These are phyloP conservation scores for Cyclocybe aegerita DNA, from an alignment of 768 basidiomycete genomes.

Conservation along the genomic window DNA sequence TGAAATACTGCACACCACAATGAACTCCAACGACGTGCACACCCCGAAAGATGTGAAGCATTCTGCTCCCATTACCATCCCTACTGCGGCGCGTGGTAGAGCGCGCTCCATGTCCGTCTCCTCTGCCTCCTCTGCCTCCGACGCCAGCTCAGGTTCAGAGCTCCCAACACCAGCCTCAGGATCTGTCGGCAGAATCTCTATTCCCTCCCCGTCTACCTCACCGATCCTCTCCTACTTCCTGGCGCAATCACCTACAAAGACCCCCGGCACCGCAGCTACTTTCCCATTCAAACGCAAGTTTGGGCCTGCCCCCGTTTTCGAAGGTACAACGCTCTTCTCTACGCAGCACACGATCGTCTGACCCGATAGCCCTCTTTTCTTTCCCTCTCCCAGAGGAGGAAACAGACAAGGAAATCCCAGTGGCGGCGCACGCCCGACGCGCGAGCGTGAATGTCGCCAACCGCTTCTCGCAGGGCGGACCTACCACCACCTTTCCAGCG, in stretches of 20 bases:
- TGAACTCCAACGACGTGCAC: slow-evolving; percentile 34
- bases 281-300: slow-evolving; percentile 65
- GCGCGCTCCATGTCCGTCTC: slow-evolving; percentile 64
- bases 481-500: slow-evolving; percentile 34
- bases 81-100: slow-evolving; percentile 49
- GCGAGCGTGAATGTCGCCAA: slow-evolving; percentile 56
- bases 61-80: slow-evolving; percentile 72
- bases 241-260: slow-evolving; percentile 58
- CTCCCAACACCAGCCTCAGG: slow-evolving; percentile 51
- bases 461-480: slow-evolving; percentile 49
- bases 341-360: not conserved
- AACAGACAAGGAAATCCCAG: slow-evolving; percentile 37
- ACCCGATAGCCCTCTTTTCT: not conserved
- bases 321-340: slow-evolving; percentile 42
- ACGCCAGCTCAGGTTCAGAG: slow-evolving; percentile 49
- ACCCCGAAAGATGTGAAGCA: slow-evolving; percentile 35
- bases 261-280: slow-evolving; percentile 37
- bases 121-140: slow-evolving; percentile 54
- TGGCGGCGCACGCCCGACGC: slow-evolving; percentile 53
- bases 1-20: slow-evolving; percentile 8
- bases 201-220: slow-evolving; percentile 60
- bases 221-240: slow-evolving; percentile 74
- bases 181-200: slow-evolving; percentile 38
- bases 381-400: slow-evolving; percentile 34
- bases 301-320: slow-evolving; percentile 53